Conservation (phyloP, 495 filamentous ascomycete species). For the Usnea hakonensis region DNA sequence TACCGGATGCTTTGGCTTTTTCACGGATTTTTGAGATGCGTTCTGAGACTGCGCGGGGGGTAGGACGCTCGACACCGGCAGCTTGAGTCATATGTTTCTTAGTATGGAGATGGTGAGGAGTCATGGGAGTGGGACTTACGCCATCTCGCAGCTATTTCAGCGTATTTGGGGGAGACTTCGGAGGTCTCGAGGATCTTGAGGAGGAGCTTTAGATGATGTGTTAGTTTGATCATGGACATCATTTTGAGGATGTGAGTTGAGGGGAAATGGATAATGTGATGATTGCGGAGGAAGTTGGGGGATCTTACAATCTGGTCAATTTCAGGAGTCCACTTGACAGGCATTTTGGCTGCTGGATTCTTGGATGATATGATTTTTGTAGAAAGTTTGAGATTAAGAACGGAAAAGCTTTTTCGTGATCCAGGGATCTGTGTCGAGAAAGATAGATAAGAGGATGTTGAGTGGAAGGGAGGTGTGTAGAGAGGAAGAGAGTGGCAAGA, state of each 20-base stretch:
- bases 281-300: neutral
- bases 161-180: slow-evolving; percentile 33
- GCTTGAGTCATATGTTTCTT: slow-evolving; percentile 19
- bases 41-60: slow-evolving; percentile 43
- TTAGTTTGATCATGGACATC: neutral
- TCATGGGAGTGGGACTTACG: slow-evolving; percentile 29
- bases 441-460: neutral
- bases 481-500: neutral
- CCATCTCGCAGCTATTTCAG: slow-evolving; percentile 38
- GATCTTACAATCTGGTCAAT: slow-evolving; percentile 35
- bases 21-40: slow-evolving; percentile 39
- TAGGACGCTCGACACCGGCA: slow-evolving; percentile 29
- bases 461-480: neutral
- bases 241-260: neutral
- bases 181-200: slow-evolving; percentile 43
- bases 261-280: neutral
- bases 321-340: slow-evolving; percentile 36
- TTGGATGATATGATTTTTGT: neutral
- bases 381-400: neutral
- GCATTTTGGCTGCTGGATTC: slow-evolving; percentile 27
- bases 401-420: neutral
- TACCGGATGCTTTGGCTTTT: slow-evolving; percentile 17
- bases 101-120: neutral
- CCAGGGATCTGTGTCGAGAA: neutral
- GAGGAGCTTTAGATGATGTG: slow-evolving; percentile 32